Conservation (phyloP, 768 basidiomycete species). For the Lactarius quietus region DNA sequence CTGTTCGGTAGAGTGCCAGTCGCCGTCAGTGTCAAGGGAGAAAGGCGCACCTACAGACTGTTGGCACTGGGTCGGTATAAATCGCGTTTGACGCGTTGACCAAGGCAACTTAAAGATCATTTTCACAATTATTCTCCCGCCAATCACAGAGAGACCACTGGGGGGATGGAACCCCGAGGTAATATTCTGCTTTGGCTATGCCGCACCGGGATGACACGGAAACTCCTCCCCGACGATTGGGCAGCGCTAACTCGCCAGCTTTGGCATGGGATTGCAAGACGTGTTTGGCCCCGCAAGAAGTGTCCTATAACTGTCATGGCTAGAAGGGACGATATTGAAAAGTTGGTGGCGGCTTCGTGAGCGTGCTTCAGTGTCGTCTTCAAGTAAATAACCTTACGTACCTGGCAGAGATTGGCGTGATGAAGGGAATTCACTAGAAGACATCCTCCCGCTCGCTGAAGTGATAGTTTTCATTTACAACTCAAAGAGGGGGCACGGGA, state of each 20-base stretch:
- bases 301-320: neutral
- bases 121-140: neutral
- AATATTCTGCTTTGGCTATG: accelerated
- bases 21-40: neutral
- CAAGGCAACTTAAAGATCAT: neutral
- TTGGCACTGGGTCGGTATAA: neutral
- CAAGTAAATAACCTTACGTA: neutral
- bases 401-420: neutral
- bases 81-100: neutral
- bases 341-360: neutral
- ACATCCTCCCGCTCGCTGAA: neutral
- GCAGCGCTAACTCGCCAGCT: neutral
- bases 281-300: neutral
- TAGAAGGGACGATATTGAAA: neutral
- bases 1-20: neutral
- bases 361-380: neutral
- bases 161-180: neutral
- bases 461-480: neutral
- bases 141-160: neutral
- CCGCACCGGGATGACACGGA: neutral
- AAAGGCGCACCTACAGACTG: neutral
- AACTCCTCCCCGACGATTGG: neutral
- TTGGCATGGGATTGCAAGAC: neutral
- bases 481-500: neutral
- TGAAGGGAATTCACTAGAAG: neutral